Conservation (phyloP, 2,329 filamentous ascomycete species). For the Grosmannia huntii region DNA sequence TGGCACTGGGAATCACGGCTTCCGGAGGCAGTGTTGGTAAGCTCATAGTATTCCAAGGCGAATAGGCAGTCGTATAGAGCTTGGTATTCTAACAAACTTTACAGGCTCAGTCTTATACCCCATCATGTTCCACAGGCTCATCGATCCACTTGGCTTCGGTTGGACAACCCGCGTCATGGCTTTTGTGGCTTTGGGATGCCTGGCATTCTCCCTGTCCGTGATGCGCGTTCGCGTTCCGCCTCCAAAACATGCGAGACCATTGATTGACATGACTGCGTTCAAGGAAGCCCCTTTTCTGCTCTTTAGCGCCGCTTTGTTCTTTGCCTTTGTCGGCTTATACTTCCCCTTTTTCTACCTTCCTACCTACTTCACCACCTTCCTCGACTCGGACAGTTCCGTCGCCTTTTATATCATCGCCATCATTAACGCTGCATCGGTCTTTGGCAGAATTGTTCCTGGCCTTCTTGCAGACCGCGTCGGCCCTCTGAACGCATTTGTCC, state of each 20-base stretch:
- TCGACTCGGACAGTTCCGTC: conserved; percentile 16
- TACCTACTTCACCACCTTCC: conserved; percentile 27
- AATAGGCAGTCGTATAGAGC: too few relatives aligned
- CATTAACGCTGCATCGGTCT: conserved; percentile 31
- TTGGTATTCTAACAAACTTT: too few relatives aligned
- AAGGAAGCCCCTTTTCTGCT: conserved; percentile 25
- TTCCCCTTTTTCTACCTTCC: conserved; percentile 35
- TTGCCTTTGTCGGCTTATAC: conserved; percentile 32
- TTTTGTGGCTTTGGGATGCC: not conserved
- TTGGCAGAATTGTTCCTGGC: conserved; percentile 21
- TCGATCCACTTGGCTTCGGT: conserved; percentile 11
- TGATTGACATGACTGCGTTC: conserved; percentile 24
- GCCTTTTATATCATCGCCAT: conserved; percentile 15
- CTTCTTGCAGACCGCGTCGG: conserved; percentile 30
- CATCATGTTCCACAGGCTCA: conserved; percentile 13
- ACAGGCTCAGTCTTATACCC: conserved; percentile 13
- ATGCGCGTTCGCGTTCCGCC: not conserved
- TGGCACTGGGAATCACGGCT: conserved; percentile 16
- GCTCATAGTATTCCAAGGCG: too few relatives aligned
- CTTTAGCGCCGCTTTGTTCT: conserved; percentile 23
- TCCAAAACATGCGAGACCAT: not conserved
- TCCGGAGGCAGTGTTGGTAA: conserved; percentile 14
- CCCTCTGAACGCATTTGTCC: conserved; percentile 25
- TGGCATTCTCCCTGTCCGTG: not conserved
- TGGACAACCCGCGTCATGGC: conserved; percentile 17